Conservation (phyloP, 306 rosid species). For the Quercus bicolor region DNA sequence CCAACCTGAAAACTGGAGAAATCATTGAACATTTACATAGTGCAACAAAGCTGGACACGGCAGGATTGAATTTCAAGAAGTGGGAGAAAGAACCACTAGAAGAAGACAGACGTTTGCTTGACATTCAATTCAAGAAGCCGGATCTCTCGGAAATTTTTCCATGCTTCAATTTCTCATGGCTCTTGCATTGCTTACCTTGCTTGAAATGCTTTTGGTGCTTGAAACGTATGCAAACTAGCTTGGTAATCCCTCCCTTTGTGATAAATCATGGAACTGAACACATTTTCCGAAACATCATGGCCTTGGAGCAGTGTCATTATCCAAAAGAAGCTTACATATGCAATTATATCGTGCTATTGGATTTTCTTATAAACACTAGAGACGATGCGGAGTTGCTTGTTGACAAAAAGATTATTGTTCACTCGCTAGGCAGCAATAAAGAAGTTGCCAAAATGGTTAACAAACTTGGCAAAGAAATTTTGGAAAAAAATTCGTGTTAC, state of each 20-base stretch:
- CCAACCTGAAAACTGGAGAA: no score
- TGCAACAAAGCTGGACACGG: no score
- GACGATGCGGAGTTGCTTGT: no score
- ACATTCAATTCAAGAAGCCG: not conserved
- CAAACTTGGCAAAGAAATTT: conserved; percentile 4
- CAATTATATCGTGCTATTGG: no score
- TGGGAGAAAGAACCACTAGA: accelerated
- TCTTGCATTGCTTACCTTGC: not conserved
- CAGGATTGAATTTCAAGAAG: not conserved
- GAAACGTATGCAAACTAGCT: not conserved
- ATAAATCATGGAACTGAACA: conserved; percentile 7
- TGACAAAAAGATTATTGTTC: no score
- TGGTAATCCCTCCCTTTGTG: not conserved
- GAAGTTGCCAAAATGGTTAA: no score
- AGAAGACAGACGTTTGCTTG: not conserved
- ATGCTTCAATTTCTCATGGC: not conserved
- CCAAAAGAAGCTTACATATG: no score
- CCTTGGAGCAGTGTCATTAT: no score
- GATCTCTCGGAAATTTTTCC: accelerated
- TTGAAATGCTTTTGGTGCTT: not conserved
- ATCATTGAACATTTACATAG: no score
- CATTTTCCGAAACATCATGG: not conserved
- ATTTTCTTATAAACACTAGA: no score
- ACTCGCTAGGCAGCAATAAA: no score
- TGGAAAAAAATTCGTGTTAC: conserved; percentile 5